Evolutionary conservation across 31 red algal genomes (phyloP).

Genomic region (Asparagopsis taxiformis): DNA sequence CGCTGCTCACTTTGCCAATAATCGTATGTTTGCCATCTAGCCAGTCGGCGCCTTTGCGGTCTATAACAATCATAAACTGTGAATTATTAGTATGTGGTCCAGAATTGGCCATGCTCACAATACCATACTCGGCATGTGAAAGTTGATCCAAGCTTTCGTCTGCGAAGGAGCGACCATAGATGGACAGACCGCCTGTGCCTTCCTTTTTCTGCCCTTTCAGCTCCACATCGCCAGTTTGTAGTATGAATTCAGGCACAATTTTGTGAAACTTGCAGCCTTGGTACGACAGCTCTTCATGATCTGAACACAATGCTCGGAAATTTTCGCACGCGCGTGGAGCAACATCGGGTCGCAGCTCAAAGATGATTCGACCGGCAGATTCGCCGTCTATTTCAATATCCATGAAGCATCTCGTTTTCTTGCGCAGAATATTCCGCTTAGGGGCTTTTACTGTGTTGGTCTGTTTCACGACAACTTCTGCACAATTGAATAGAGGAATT

Average conservation of each 20-base stretch:
- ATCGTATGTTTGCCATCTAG: constrained; percentile 62
- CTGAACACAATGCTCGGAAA: constrained; percentile 77
- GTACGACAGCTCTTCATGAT: constrained; percentile 51
- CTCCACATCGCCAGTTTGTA: constrained; percentile 56
- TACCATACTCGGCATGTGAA: constrained; percentile 57
- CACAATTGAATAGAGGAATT: no score
- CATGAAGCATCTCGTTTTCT: constrained; percentile 43
- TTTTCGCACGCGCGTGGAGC: constrained; percentile 80
- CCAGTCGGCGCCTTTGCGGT: constrained; percentile 49
- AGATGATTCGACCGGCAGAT: constrained; percentile 29
- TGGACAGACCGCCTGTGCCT: constrained; percentile 40
- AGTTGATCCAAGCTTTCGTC: constrained; percentile 74
- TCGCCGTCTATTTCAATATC: constrained; percentile 39
- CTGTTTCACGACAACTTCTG: constrained; percentile 41
- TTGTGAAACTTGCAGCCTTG: constrained; percentile 72
- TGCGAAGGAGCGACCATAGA: constrained; percentile 75
- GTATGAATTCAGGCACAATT: constrained; percentile 45
- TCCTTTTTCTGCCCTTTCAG: constrained; percentile 45
- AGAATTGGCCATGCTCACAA: constrained; percentile 91
- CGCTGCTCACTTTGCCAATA: constrained; percentile 31
- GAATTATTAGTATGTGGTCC: constrained; percentile 87
- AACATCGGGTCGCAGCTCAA: constrained; percentile 35
- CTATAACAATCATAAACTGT: constrained; percentile 87
- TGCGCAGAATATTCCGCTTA: constrained; percentile 10
- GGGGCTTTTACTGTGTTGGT: constrained; percentile 16